Base-by-base conservation (phyloP, 2,329 filamentous ascomycete genomes). In the Fusarium stilboides region DNA sequence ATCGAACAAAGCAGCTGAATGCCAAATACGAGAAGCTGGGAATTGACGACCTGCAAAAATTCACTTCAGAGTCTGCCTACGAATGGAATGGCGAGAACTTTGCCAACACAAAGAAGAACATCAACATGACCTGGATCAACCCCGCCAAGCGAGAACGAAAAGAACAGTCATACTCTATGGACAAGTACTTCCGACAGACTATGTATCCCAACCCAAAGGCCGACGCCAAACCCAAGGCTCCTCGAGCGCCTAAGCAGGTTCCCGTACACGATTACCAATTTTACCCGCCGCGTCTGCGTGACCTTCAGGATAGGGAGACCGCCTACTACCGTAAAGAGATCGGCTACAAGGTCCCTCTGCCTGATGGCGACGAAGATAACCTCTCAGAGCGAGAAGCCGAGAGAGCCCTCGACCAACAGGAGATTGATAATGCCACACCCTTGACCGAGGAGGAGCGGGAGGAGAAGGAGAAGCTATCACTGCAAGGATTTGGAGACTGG, bases 1-100 rank as follows among this genome's bases (percentile, higher is more conserved):
- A 92, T 77, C 89, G 94, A 61, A 99, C 96, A 1, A 94, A 94
- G 68, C 87, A 96, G 78, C 87, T 99, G 42, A 98, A 94, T 77
- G 91, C 93, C 71, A 95, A 94, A 80, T 99, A 98, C 75, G 96
- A 98, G 79, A 97, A 97, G 78, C 89, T 99, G 40, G 96, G 97
- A 69, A 92, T 99, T 31, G 96, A 99, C 78, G 96, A 99, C 72
- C 82, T 99, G 43, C 96, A 99, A 78, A 98, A 98, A 77, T 99
- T 99, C 80, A 96, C 92, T 2, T 98, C 95, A 0, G 96, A 99
- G 75, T 97, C 94, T 56, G 94, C 97, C 1, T 99, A 99, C 75
- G 96, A 98, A 77, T 99, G 97, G 97, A 99, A 99, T 69, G 96
- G 96, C 46, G 91, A 98, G 81, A 95, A 95, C 75, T 99, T 99